Base-by-base conservation (phyloP, 2,329 filamentous ascomycete genomes). In the Fusarium subglutinans region DNA sequence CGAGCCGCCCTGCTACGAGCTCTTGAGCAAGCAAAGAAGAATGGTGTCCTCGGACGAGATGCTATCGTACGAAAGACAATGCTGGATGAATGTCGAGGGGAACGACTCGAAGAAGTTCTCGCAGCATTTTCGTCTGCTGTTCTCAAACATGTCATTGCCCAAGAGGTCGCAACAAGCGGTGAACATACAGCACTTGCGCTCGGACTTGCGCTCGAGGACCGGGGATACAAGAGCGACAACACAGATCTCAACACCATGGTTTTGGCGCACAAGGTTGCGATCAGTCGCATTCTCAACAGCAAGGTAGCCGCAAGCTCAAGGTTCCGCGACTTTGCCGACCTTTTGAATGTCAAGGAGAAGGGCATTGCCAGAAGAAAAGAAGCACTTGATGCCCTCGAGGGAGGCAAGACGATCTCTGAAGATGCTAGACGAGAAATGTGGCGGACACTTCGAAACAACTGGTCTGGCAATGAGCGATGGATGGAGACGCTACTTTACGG, bases 31-130 rank as follows among this genome's bases (percentile, higher is more conserved):
- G 86, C 94, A 68, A 98, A 98, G 85, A 97, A 97, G 84, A 94
- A 90, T 83, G 95, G 95, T 37, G 86, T 92, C 2, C 86, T 98
- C 14, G 94, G 94, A 7, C 88, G 94, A 56, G 95, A 98, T 79
- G 89, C 90, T 0, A 89, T 97, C 2, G 84, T 98, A 38, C 90
- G 96, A 58, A 98, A 98, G 85, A 97, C 94, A 0, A 98, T 98
- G 94, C 86, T 99, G 58, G 96, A 99, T 80, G 96, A 99, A 77
- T 99, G 96, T 84, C 95, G 93, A 75, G 96, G 96, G 11, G 95
- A 98, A 62, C 92, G 94, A 72, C 90, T 98, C 62, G 95, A 95
- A 80, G 96, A 99, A 79, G 85, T 98, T 3, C 87, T 98, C 35
- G 90, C 94, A 7, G 87, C 90, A 2, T 97, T 99, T 78, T 98